Conservation (phyloP, 495 filamentous ascomycete genomes). For the Aspergillus baeticus region DNA sequence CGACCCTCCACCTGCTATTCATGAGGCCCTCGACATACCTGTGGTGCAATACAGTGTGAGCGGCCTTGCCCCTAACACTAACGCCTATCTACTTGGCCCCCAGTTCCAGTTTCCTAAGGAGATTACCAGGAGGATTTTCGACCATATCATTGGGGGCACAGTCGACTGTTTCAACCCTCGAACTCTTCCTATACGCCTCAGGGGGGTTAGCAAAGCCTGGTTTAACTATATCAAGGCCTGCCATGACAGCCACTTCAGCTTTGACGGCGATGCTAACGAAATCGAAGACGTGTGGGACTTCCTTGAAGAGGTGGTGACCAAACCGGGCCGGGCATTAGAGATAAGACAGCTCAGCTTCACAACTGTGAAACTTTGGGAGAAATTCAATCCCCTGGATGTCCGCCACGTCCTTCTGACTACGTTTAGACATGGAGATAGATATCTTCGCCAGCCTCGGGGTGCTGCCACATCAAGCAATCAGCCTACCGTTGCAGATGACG, state of each 20-base stretch:
- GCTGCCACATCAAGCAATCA: neutral
- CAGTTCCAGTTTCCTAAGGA: too few relatives aligned
- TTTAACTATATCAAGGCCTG: neutral
- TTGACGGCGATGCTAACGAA: neutral
- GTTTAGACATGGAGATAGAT: neutral
- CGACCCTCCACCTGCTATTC: too few relatives aligned
- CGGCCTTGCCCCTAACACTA: too few relatives aligned
- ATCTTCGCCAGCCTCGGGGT: neutral
- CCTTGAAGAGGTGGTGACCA: neutral
- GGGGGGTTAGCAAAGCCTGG: neutral
- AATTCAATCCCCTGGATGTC: neutral
- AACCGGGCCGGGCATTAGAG: neutral
- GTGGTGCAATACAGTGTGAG: too few relatives aligned
- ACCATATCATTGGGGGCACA: too few relatives aligned
- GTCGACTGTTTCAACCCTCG: too few relatives aligned
- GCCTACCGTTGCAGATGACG: neutral
- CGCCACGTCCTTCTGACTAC: neutral
- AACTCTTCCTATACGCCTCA: too few relatives aligned
- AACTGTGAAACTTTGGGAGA: neutral
- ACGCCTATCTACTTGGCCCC: too few relatives aligned
- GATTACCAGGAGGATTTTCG: too few relatives aligned
- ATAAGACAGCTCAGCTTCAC: neutral
- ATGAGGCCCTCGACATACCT: too few relatives aligned
- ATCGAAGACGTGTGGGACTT: neutral
- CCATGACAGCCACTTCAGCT: neutral